phyloP scores from a whole-genome alignment of 495 filamentous ascomycete genomes.

The Penicillium atrosanguineum region DNA sequence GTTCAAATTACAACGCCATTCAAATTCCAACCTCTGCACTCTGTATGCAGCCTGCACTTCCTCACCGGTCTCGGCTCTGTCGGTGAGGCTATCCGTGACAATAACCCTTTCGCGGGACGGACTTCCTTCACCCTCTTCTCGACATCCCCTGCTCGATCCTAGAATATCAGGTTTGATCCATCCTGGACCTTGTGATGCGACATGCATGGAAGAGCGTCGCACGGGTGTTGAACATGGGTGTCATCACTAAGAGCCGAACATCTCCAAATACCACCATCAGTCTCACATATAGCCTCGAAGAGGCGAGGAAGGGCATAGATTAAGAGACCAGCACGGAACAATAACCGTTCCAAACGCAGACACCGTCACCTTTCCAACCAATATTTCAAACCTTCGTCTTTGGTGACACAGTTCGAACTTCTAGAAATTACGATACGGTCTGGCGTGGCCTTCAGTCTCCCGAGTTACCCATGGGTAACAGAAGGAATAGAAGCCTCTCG shows the following conservation, averaged over 20 bases:
- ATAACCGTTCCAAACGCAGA: background rate
- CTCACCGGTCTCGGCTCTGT: slow-evolving; percentile 4
- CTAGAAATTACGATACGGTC: slow-evolving; percentile 25
- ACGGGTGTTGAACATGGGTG: slow-evolving; percentile 4
- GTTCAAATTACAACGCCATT: slow-evolving; percentile 9
- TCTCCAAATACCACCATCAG: slow-evolving; percentile 8
- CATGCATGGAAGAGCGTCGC: slow-evolving; percentile 7
- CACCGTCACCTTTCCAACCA: slow-evolving; percentile 7
- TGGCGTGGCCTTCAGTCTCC: slow-evolving; percentile 7
- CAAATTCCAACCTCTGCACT: background rate
- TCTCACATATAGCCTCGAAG: background rate
- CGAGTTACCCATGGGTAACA: slow-evolving; percentile 16
- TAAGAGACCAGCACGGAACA: background rate
- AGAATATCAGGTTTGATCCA: background rate
- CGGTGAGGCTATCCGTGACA: slow-evolving; percentile 7
- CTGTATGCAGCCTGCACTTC: background rate
- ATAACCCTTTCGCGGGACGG: slow-evolving; percentile 2
- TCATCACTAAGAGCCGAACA: slow-evolving; percentile 5
- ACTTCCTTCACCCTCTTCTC: background rate
- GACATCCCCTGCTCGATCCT: background rate
- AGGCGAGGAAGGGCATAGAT: background rate
- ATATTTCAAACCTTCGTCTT: slow-evolving; percentile 1
- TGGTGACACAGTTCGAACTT: slow-evolving; percentile 17
- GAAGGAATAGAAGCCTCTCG: slow-evolving; percentile 24
- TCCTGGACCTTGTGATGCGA: slow-evolving; percentile 10